phyloP scores from a whole-genome alignment of 176 grass and related monocot genomes.

The Guadua angustifolia region DNA sequence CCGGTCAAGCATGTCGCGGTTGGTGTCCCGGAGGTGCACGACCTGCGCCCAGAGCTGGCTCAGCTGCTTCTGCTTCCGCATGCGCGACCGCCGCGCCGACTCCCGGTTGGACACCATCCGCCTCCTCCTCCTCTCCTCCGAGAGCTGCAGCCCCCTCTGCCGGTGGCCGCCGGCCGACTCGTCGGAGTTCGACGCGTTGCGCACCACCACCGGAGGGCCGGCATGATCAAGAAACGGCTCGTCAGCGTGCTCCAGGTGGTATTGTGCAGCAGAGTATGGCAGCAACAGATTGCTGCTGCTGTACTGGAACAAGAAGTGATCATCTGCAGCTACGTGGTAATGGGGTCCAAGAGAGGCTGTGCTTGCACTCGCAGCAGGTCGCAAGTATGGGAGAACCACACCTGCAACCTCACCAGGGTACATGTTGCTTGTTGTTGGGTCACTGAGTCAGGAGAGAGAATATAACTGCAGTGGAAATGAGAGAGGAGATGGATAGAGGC shows the following conservation, averaged over 20 bases:
- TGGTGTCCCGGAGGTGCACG: conserved; percentile 51
- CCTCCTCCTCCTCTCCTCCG: conserved; percentile 67
- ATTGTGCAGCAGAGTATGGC: neutral
- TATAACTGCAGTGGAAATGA: neutral
- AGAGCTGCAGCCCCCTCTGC: conserved; percentile 27
- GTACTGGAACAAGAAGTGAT: conserved; percentile 41
- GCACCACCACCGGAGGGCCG: conserved; percentile 24
- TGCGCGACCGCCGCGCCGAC: conserved; percentile 74
- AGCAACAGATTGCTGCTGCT: neutral
- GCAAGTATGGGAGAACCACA: conserved; percentile 43
- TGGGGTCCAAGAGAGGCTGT: conserved; percentile 41
- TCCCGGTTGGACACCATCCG: conserved; percentile 77
- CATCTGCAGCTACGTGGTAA: conserved; percentile 41
- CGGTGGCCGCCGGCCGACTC: conserved; percentile 18
- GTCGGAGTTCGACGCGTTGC: conserved; percentile 15
- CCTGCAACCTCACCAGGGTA: conserved; percentile 53
- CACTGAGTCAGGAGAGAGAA: neutral
- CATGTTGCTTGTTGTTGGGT: conserved; percentile 39
- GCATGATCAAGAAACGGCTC: conserved; percentile 30
- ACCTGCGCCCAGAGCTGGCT: conserved; percentile 63
- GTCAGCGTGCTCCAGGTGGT: conserved; percentile 14
- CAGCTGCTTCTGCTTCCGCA: conserved; percentile 77
- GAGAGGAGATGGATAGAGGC: neutral
- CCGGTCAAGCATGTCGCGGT: conserved; percentile 62
- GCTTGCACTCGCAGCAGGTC: neutral